These are phyloP conservation scores for Tylopilus sp. DNA, from an alignment of 768 basidiomycete species.

Conservation along the genomic window DNA sequence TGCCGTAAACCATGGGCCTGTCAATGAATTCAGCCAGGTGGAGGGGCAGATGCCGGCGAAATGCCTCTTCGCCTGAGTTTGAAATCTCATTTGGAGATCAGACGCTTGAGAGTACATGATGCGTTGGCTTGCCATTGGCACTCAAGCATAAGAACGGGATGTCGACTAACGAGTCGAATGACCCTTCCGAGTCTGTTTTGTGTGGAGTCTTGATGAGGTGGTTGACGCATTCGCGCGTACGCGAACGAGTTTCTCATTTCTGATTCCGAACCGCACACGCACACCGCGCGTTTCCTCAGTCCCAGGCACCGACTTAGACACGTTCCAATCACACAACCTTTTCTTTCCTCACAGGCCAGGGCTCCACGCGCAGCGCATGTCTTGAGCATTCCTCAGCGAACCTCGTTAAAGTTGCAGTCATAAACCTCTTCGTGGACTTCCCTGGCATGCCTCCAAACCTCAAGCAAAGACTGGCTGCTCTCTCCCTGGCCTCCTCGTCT, in stretches of 20 bases:
- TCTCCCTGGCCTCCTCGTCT: constrained; percentile 53
- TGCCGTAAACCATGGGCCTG: too few species aligned
- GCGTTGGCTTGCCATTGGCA: too few species aligned
- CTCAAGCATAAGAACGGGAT: too few species aligned
- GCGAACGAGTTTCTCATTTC: not conserved
- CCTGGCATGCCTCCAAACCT: constrained; percentile 40
- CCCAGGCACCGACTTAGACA: constrained; percentile 1
- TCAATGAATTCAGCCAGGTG: too few species aligned
- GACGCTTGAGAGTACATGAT: too few species aligned
- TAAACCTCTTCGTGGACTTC: too few species aligned
- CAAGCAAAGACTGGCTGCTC: constrained; percentile 65
- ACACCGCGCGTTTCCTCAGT: not conserved
- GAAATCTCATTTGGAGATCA: too few species aligned
- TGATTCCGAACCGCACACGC: too few species aligned
- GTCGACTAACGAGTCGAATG: too few species aligned
- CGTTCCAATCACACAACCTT: constrained; percentile 4
- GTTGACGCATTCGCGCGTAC: not conserved
- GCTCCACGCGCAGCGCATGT: constrained; percentile 13
- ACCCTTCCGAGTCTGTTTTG: too few species aligned
- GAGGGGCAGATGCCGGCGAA: too few species aligned
- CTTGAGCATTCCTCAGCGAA: not conserved
- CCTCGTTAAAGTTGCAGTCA: not conserved
- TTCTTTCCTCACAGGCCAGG: constrained; percentile 1
- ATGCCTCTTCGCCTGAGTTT: too few species aligned
- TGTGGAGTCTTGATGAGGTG: not conserved